A percentile compares a stretch with the other conserved stretches of the same genome.
Conservation (phyloP, 768 basidiomycete genomes). For the Heimioporus sp. region DNA sequence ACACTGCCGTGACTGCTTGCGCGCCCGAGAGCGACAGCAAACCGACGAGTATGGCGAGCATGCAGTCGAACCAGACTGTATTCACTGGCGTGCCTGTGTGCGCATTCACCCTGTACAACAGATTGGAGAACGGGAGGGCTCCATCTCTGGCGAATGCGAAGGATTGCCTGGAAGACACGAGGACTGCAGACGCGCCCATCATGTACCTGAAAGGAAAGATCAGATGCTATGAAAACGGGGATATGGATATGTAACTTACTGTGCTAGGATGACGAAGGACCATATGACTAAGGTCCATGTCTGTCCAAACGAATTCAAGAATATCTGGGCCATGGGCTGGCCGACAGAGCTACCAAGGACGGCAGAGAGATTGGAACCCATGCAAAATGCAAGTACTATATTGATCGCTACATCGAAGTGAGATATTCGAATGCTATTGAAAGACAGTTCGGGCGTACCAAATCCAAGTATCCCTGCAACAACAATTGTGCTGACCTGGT, state of each 20-base stretch:
- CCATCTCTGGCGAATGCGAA: slow-evolving; percentile 59
- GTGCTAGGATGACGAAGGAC: slow-evolving; percentile 45
- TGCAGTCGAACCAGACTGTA: slow-evolving; percentile 52
- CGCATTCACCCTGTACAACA: slow-evolving; percentile 50
- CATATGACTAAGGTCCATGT: slow-evolving; percentile 46
- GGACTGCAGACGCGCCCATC: slow-evolving; percentile 41
- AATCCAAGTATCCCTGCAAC: slow-evolving; percentile 46
- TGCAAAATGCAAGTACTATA: slow-evolving; percentile 53
- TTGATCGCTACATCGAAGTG: slow-evolving; percentile 38
- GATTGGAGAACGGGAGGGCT: slow-evolving; percentile 53
- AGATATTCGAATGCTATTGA: background rate
- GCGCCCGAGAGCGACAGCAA: slow-evolving; percentile 51
- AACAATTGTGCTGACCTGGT: slow-evolving; percentile 34
- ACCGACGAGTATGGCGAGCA: slow-evolving; percentile 43
- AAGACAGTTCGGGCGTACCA: slow-evolving; percentile 26
- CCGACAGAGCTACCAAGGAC: slow-evolving; percentile 29
- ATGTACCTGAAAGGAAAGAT: slow-evolving; percentile 31
- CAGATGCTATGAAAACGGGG: background rate
- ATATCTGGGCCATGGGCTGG: slow-evolving; percentile 45
- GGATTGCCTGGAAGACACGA: slow-evolving; percentile 50
- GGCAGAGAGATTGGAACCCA: slow-evolving; percentile 46
- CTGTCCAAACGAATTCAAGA: slow-evolving; percentile 39
- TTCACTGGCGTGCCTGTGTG: slow-evolving; percentile 54
- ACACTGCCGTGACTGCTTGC: slow-evolving; percentile 55
- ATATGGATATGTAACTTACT: slow-evolving; percentile 28